A percentile compares a stretch with the other conserved stretches of the same genome.
phyloP scores from a whole-genome alignment of 768 basidiomycete genomes.

The Imleria badia region DNA sequence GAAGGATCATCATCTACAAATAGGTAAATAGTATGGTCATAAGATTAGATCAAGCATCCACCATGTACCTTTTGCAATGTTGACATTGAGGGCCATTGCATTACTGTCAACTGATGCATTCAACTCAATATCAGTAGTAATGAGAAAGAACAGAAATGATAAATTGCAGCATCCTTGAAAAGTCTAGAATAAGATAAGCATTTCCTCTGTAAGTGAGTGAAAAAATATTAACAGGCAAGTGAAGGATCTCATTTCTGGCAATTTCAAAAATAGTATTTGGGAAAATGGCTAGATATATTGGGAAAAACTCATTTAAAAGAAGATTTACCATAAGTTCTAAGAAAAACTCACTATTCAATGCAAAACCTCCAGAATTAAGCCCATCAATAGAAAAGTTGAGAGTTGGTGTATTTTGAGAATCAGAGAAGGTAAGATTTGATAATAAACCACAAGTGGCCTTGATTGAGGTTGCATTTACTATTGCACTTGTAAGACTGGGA shows the following conservation, averaged over 20 bases:
- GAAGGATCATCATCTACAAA: not conserved
- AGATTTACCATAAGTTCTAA: too few species aligned
- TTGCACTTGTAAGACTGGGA: not conserved
- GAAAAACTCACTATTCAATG: not conserved
- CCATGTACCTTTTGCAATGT: not conserved
- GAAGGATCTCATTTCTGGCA: too few species aligned
- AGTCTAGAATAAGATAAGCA: too few species aligned
- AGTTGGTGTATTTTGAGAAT: too few species aligned
- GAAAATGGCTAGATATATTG: too few species aligned
- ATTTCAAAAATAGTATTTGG: too few species aligned
- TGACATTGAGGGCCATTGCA: not conserved
- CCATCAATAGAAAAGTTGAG: not conserved
- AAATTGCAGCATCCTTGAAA: not conserved
- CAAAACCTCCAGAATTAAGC: not conserved
- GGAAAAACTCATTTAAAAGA: too few species aligned
- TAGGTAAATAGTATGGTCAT: not conserved
- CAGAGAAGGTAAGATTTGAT: slow-evolving; percentile 1
- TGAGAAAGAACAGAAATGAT: slow-evolving; percentile 8
- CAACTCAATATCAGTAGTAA: slow-evolving; percentile 8
- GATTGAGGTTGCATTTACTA: not conserved
- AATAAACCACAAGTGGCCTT: not conserved
- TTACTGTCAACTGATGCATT: not conserved
- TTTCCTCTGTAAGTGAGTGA: too few species aligned
- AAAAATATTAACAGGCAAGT: too few species aligned
- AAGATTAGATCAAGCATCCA: not conserved